Evolutionary conservation across 768 basidiomycete genomes (phyloP).

Genomic region (Boletus reticuloceps): DNA sequence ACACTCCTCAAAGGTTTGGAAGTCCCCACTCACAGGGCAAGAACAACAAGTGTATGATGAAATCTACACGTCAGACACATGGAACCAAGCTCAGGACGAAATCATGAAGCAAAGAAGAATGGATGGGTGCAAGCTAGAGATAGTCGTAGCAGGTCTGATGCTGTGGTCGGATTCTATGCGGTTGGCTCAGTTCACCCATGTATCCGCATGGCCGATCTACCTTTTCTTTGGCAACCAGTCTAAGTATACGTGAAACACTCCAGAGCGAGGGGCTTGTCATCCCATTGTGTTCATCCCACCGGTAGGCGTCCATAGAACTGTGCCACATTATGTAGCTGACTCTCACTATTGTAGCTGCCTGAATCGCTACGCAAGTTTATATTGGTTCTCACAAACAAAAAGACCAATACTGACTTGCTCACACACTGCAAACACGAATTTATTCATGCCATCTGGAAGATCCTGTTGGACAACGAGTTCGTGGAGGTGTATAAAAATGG

Average conservation of each 20-base stretch:
- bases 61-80: too few species aligned
- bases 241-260: background rate
- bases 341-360: background rate
- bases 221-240: too few species aligned
- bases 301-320: background rate
- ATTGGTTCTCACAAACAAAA: background rate
- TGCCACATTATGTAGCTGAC: background rate
- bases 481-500: background rate
- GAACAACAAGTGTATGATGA: too few species aligned
- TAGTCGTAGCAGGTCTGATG: background rate
- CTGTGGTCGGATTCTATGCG: background rate
- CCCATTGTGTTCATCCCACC: background rate
- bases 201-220: background rate
- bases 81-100: too few species aligned
- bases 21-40: too few species aligned
- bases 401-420: background rate
- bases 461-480: background rate
- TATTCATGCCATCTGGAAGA: background rate
- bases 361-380: background rate
- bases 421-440: background rate
- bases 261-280: background rate
- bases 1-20: too few species aligned
- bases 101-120: too few species aligned
- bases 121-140: too few species aligned
- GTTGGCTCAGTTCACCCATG: background rate